Conservation (phyloP, 1,284 basidiomycete genomes). For the Trametes sp. region DNA sequence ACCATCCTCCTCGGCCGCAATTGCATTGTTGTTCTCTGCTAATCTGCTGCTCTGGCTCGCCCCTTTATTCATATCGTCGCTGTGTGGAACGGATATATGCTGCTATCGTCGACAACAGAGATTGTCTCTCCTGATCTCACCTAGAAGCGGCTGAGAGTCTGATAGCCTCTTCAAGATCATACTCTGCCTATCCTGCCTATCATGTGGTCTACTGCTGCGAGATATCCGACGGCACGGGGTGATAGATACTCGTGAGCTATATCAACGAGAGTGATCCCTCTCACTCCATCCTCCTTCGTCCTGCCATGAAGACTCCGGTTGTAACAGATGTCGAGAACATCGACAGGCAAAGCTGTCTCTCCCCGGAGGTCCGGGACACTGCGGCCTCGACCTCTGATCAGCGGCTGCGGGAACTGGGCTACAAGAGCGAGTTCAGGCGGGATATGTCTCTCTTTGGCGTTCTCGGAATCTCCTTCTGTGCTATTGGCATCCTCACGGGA, state of each 20-base stretch:
- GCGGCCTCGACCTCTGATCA: conserved; percentile 47
- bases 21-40: no score
- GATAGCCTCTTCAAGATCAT: conserved; percentile 2
- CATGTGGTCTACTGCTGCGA: conserved; percentile 15
- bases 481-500: conserved; percentile 66
- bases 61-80: no score
- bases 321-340: conserved; percentile 27
- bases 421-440: conserved; percentile 60
- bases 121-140: not conserved
- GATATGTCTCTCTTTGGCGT: conserved; percentile 69
- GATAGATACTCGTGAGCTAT: conserved; percentile 4
- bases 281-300: not conserved
- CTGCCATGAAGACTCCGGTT: conserved; percentile 20
- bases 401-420: conserved; percentile 61
- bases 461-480: conserved; percentile 67
- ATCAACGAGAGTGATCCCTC: not conserved
- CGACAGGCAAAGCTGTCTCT: conserved; percentile 9
- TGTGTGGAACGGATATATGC: not conserved
- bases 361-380: conserved; percentile 5
- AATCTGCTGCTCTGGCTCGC: no score
- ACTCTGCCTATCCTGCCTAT: conserved; percentile 8
- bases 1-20: no score
- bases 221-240: not conserved
- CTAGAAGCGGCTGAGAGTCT: not conserved
- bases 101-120: not conserved